Conservation (phyloP, 2,329 filamentous ascomycete species). For the Endocalyx cinctus region DNA sequence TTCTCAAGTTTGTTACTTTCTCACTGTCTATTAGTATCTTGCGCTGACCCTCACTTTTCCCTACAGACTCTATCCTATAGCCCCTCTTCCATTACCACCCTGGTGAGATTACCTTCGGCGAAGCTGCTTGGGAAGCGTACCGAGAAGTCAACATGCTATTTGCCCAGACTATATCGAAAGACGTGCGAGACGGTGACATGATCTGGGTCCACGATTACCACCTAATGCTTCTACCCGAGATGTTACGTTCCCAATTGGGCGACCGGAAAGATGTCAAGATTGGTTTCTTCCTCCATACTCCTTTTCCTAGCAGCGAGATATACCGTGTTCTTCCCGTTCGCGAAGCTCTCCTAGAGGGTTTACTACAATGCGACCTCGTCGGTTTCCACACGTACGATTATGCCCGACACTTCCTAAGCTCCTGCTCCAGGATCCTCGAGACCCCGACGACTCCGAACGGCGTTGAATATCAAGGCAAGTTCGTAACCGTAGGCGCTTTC, state of each 20-base stretch:
- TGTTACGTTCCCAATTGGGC: conserved; percentile 88
- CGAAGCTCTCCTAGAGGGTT: conserved; percentile 79
- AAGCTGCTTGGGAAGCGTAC: conserved; percentile 90
- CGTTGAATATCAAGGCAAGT: conserved; percentile 83
- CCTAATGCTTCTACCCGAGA: conserved; percentile 90
- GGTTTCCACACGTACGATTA: conserved; percentile 99
- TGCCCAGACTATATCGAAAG: conserved; percentile 78
- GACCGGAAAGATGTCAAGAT: conserved; percentile 87
- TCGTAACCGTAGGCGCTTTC: conserved; percentile 89
- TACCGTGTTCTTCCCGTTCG: conserved; percentile 93
- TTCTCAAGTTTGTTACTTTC: conserved; percentile 80
- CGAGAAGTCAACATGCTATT: conserved; percentile 90
- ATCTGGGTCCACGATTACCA: conserved; percentile 99
- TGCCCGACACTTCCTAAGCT: conserved; percentile 91
- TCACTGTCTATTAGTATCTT: no score
- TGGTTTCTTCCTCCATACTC: conserved; percentile 96
- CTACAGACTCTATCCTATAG: conserved; percentile 92
- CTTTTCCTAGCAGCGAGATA: conserved; percentile 94
- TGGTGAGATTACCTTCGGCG: conserved; percentile 96
- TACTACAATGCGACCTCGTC: conserved; percentile 90
- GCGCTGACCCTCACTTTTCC: no score
- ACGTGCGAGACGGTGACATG: conserved; percentile 88
- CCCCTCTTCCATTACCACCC: conserved; percentile 98
- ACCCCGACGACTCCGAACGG: conserved; percentile 84
- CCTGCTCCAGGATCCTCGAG: conserved; percentile 87